A percentile compares a stretch with the other conserved stretches of the same genome.
Conservation (phyloP, 2,329 filamentous ascomycete species). For the Hypoxylon sp. region DNA sequence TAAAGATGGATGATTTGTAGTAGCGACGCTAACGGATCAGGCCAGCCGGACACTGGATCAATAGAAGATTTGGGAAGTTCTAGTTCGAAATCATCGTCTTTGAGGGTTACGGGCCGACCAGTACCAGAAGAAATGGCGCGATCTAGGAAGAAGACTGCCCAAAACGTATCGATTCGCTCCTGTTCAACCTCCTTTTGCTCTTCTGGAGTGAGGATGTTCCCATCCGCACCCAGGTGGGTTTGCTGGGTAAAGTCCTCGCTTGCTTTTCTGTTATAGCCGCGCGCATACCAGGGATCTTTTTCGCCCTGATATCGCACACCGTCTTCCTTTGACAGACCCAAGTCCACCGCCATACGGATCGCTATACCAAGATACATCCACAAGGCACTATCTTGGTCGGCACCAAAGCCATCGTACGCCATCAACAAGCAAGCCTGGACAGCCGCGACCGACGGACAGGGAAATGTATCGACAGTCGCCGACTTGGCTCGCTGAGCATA, state of each 20-base stretch:
- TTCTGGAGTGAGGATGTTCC: slow-evolving; percentile 60
- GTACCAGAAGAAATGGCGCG: slow-evolving; percentile 90
- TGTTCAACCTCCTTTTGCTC: slow-evolving; percentile 80
- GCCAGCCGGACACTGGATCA: slow-evolving; percentile 75
- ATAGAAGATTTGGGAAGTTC: slow-evolving; percentile 71
- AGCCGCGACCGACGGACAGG: slow-evolving; percentile 85
- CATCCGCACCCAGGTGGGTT: slow-evolving; percentile 60
- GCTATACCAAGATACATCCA: slow-evolving; percentile 96
- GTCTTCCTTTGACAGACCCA: slow-evolving; percentile 86
- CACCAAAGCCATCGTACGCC: slow-evolving; percentile 91
- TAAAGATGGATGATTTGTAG: slow-evolving; percentile 90
- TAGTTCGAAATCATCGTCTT: slow-evolving; percentile 88
- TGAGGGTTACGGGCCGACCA: slow-evolving; percentile 84
- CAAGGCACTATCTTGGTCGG: slow-evolving; percentile 87
- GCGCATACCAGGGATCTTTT: slow-evolving; percentile 65
- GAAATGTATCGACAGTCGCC: slow-evolving; percentile 86
- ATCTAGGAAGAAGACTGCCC: slow-evolving; percentile 91
- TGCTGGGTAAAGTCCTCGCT: slow-evolving; percentile 49
- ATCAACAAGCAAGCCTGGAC: slow-evolving; percentile 87
- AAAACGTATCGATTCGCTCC: slow-evolving; percentile 89
- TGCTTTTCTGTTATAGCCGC: slow-evolving; percentile 60
- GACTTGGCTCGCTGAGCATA: slow-evolving; percentile 87
- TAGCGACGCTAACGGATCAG: slow-evolving; percentile 83
- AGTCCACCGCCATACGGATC: slow-evolving; percentile 85
- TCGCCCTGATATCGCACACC: slow-evolving; percentile 76